Base-by-base conservation (phyloP, 1,284 basidiomycete species). In the Spongiforma sp. region DNA sequence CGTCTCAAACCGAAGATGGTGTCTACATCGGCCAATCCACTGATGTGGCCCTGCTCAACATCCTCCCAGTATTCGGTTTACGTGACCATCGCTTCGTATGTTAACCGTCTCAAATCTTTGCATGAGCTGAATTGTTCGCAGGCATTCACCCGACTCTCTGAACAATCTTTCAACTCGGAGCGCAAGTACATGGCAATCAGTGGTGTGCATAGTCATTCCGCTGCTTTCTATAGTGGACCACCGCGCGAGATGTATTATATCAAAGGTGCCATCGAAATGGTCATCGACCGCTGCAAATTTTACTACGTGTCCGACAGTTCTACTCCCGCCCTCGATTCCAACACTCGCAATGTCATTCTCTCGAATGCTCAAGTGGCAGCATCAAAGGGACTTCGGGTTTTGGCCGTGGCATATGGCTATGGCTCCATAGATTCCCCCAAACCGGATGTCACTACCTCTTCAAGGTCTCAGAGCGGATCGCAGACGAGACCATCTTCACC, bases 151-250 rank as follows among this genome's bases (percentile, higher is more conserved):
- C 88, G 95, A 37, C 83, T 86, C 33, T 85, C 84, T 21, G 97
- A 99, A 76, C 84, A 89, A 43, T 90, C 96, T 0, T 99, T 99
- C 84, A 93, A 86, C 74, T 98, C 96, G 4, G 96, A 98, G 71
- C 85, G 87, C 65, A 99, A 98, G 79, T 95, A 86, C 74, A 98
- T 98, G 93, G 90, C 91, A 7, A 89, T 98, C 64, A 91, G 89
- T 56, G 96, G 96, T 17, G 73, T 83, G 14, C 86, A 90, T 76
- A 69, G 73, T 69, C 46, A 72, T 52, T 63, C 74, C 46, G 68
- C 77, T 17, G 75, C 57, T 52, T 70, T 68, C 37, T 82, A 72
- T 75, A 84, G 76, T 65, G 78, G 78, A 32, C 75, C 77, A 21
- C 75, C 82, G 12, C 83, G 84, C 7, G 94, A 97, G 71, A 87